phyloP scores from a whole-genome alignment of 345 rosid genomes.

The Salix caprea region DNA sequence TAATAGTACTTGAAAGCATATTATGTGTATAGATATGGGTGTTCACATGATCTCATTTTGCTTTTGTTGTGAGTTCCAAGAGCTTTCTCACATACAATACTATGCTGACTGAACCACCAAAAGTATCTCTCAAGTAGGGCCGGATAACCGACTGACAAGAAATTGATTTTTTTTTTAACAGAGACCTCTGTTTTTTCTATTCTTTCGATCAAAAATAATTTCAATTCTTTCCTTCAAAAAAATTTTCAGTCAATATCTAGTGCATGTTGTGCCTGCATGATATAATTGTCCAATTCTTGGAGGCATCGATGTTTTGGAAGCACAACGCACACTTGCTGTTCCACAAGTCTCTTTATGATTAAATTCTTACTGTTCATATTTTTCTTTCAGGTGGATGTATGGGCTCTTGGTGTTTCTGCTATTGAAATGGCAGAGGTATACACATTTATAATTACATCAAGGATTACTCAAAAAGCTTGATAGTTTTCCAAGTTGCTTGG shows the following conservation, averaged over 20 bases:
- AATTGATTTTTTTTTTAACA: background rate
- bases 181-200: background rate
- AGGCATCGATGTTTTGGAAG: background rate
- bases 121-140: background rate
- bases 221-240: background rate
- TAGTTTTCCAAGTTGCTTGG: background rate
- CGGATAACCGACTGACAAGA: background rate
- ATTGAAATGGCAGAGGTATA: slow-evolving; percentile 99
- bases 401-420: slow-evolving; percentile 99
- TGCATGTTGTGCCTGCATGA: background rate
- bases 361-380: slow-evolving; percentile 5
- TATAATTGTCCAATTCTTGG: background rate
- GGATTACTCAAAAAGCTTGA: background rate
- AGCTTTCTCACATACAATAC: background rate
- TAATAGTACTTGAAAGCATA: background rate
- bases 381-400: slow-evolving; percentile 83
- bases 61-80: slow-evolving; percentile 5
- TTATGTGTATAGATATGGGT: background rate
- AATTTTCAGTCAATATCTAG: background rate
- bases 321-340: background rate
- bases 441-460: background rate
- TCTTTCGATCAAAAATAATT: background rate
- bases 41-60: background rate
- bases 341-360: background rate
- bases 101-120: background rate